phyloP scores from a whole-genome alignment of 768 basidiomycete genomes.

The Pisolithus tinctorius region DNA sequence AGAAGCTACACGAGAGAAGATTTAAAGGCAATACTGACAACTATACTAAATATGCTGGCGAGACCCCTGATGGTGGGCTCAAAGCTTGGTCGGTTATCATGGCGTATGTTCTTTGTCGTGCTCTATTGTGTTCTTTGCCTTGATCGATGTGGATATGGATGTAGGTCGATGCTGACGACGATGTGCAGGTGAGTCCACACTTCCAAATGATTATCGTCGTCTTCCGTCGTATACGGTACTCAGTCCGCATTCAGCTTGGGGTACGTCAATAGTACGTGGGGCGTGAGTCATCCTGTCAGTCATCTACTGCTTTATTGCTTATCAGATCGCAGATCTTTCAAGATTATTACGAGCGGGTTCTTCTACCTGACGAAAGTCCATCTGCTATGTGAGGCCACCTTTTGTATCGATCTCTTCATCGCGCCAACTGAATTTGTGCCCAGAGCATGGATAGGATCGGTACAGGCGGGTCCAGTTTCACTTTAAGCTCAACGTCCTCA shows the following conservation, averaged over 20 bases:
- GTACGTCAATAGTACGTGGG: conserved; percentile 62
- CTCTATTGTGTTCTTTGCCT: background rate
- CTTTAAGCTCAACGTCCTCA: background rate
- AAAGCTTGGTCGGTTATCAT: conserved; percentile 27
- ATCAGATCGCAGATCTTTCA: conserved; percentile 54
- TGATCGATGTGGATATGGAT: background rate
- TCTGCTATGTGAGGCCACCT: conserved; percentile 51
- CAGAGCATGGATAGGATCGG: conserved; percentile 78
- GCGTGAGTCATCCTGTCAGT: conserved; percentile 36
- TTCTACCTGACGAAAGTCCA: conserved; percentile 43
- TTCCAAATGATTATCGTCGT: background rate
- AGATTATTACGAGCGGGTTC: conserved; percentile 54
- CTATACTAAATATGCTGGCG: conserved; percentile 16
- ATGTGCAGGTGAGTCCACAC: conserved; percentile 33
- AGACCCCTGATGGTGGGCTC: conserved; percentile 23
- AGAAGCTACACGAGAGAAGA: background rate
- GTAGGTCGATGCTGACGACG: conserved; percentile 19
- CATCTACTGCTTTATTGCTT: background rate
- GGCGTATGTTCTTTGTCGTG: conserved; percentile 11
- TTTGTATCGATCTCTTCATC: background rate
- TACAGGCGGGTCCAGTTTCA: conserved; percentile 40
- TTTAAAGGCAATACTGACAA: conserved; percentile 3
- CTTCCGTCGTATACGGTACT: background rate
- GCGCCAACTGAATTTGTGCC: background rate
- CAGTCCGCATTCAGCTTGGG: conserved; percentile 40